Evolutionary conservation across 306 rosid genomes (phyloP).

Genomic region (Heteromeles arbutifolia): DNA sequence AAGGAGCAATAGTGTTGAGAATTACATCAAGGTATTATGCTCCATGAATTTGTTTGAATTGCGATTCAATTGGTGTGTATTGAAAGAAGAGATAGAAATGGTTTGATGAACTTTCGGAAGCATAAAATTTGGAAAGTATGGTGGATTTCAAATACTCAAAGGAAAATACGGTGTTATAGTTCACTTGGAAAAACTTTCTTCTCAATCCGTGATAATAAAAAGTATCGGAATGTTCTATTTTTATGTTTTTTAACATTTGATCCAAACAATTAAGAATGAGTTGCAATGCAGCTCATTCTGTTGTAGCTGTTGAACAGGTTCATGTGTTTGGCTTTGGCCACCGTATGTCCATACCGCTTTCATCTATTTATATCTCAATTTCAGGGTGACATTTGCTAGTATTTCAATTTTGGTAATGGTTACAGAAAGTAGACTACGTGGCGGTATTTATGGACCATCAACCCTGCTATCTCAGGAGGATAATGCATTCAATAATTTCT

Average conservation of each 20-base stretch:
- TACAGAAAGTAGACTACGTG: not conserved
- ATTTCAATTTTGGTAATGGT: not conserved
- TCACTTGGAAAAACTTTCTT: too few species aligned
- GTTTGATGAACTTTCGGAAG: not conserved
- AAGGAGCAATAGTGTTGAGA: conserved; percentile 52
- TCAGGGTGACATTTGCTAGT: not conserved
- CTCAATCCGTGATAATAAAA: not conserved
- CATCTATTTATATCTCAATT: not conserved
- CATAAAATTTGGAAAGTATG: not conserved
- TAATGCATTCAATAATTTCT: not conserved
- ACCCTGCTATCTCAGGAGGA: not conserved
- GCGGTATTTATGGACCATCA: not conserved
- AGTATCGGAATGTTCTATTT: not conserved
- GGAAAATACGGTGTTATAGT: not conserved
- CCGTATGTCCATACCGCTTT: not conserved
- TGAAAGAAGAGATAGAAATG: not conserved
- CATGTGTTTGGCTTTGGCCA: not conserved
- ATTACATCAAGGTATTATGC: conserved; percentile 67
- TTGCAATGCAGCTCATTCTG: not conserved
- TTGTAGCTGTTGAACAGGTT: not conserved
- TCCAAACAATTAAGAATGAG: not conserved
- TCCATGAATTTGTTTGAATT: not conserved
- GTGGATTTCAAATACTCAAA: not conserved
- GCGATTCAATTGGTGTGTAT: not conserved
- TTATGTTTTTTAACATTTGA: not conserved